These are phyloP conservation scores for Aspergillus niger DNA, from an alignment of 2,329 filamentous ascomycete genomes.

Conservation along the genomic window DNA sequence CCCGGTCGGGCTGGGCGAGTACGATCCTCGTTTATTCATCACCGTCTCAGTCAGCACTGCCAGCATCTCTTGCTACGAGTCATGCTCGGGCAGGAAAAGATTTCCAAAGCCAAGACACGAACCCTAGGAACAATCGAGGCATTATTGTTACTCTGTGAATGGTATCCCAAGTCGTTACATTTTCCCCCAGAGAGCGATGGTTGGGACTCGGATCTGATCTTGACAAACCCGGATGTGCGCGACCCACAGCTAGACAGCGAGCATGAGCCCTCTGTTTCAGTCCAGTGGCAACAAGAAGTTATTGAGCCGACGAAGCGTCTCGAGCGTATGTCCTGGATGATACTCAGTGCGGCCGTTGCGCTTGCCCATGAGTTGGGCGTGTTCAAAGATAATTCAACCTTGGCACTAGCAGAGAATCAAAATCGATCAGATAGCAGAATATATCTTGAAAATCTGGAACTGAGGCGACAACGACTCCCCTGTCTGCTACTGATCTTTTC, in stretches of 20 bases:
- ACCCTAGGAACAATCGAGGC: slow-evolving; percentile 56
- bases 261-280: slow-evolving; percentile 33
- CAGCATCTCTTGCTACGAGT: slow-evolving; percentile 54
- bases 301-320: slow-evolving; percentile 55
- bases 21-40: slow-evolving; percentile 53
- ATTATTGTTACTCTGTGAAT: slow-evolving; percentile 55
- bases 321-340: slow-evolving; percentile 61
- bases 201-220: slow-evolving; percentile 55
- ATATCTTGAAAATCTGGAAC: slow-evolving; percentile 24
- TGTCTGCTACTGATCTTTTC: slow-evolving; percentile 46
- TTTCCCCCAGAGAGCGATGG: slow-evolving; percentile 56
- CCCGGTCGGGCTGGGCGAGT: slow-evolving; percentile 44
- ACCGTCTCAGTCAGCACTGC: slow-evolving; percentile 55
- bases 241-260: slow-evolving; percentile 36
- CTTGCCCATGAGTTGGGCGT: slow-evolving; percentile 55
- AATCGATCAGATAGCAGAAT: slow-evolving; percentile 16
- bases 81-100: slow-evolving; percentile 55
- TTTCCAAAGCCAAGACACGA: slow-evolving; percentile 50
- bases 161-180: slow-evolving; percentile 56
- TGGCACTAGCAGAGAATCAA: slow-evolving; percentile 23
- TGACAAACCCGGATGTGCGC: slow-evolving; percentile 43
- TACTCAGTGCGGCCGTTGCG: slow-evolving; percentile 54
- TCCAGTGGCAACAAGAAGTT: slow-evolving; percentile 54
- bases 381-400: slow-evolving; percentile 37
- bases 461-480: slow-evolving; percentile 34